Percentiles rank a stretch among this genome's conserved stretches.
Conservation (phyloP, 768 basidiomycete species). For the Russula ochroleuca region DNA sequence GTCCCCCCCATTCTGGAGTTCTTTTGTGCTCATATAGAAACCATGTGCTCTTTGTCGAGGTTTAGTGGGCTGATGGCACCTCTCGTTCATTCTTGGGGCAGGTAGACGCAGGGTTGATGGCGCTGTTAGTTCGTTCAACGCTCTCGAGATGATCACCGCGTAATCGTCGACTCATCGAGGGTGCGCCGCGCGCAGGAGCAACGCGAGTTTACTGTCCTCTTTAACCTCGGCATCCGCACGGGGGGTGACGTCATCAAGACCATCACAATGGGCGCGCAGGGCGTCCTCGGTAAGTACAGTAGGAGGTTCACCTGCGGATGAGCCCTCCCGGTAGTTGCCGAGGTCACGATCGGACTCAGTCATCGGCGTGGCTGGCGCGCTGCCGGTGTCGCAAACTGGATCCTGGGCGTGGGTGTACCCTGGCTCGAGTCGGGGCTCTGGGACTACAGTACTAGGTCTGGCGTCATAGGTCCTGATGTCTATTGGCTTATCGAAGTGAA, state of each 20-base stretch:
- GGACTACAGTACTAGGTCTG: too few species aligned
- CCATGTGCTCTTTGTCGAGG: background rate
- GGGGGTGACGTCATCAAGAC: constrained; percentile 84
- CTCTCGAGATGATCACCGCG: constrained; percentile 62
- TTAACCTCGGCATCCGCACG: constrained; percentile 78
- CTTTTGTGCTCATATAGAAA: too few species aligned
- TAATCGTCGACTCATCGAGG: too few species aligned
- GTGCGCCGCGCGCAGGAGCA: constrained; percentile 49
- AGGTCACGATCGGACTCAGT: constrained; percentile 58
- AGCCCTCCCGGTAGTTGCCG: constrained; percentile 64
- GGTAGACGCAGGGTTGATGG: constrained; percentile 78
- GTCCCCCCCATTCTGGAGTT: too few species aligned
- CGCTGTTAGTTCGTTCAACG: constrained; percentile 66
- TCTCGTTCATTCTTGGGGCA: constrained; percentile 29
- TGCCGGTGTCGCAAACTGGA: too few species aligned
- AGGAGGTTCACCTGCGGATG: background rate
- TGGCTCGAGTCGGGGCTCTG: too few species aligned
- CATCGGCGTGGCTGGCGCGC: too few species aligned
- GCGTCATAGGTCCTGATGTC: too few species aligned
- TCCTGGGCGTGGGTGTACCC: too few species aligned
- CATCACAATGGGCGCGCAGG: constrained; percentile 80
- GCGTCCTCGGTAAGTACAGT: constrained; percentile 66
- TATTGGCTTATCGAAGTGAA: too few species aligned
- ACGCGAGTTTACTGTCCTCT: too few species aligned
- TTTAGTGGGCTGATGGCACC: background rate